Evolutionary conservation across 106 monocot species (phyloP), one percentile per base, ranked within the genome.

Genomic region (Dioscorea alata): DNA sequence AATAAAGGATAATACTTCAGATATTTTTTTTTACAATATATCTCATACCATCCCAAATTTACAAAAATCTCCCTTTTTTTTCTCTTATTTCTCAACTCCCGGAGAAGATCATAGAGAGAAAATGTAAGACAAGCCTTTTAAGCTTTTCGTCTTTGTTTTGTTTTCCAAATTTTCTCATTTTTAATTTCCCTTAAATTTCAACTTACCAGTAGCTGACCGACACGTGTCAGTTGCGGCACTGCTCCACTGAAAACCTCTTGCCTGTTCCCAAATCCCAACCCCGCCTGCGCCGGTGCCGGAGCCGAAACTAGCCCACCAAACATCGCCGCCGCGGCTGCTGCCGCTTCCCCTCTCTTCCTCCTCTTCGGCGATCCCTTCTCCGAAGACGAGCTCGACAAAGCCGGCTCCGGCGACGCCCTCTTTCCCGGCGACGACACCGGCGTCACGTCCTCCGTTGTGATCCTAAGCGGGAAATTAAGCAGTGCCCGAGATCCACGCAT

Each of bases 401-500:
- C 59, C 13, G 80, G 66, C 69, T 82, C 80, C 8, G 79, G 64
- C 18, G 88, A 83, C 6, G 63, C 58, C n/a, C 88, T 31, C 71
- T 88, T 88, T 8, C 49, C 22, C 2, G 84, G 21, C 6, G 49
- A 49, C 13, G 5, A 15, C 21, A 64, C 22, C 33, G 70, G 54
- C 4, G 33, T 33, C 20, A 51, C 18, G 14, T 48, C 64, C 57
- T 65, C 76, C 18, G 32, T 54, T 0, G 78, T 73, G 54, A 92
- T 88, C 33, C 85, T 71, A 73, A 85, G 80, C 2, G 91, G 91
- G 70, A 91, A 91, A 31, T 91, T 91, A 74, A 91, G 84, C 52
- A 92, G 75, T 10, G 91, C 91, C 23, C 85, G 84, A 6, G 91
- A 85, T 16, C 91, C 87, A 19, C 87, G 79, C 84, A 89, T 89